phyloP scores from a whole-genome alignment of 768 basidiomycete species.

The Termitomyces titanicus region DNA sequence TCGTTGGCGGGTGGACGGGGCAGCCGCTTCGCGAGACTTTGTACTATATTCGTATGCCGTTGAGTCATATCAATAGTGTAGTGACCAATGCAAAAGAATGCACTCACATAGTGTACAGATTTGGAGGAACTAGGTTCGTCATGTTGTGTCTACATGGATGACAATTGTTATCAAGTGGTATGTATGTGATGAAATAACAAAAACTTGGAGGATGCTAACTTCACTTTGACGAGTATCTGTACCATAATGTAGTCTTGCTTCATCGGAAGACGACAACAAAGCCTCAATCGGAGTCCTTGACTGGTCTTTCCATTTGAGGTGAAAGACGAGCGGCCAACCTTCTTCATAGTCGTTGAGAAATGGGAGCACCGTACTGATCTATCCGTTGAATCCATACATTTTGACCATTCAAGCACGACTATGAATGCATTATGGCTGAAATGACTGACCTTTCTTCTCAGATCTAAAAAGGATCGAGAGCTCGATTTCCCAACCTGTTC shows the following conservation, averaged over 20 bases:
- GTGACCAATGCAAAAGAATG: neutral
- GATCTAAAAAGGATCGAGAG: neutral
- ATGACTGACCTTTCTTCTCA: neutral
- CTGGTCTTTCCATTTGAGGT: neutral
- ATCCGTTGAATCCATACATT: neutral
- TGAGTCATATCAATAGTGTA: neutral
- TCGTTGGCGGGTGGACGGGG: neutral
- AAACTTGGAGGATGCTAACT: neutral
- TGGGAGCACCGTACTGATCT: neutral
- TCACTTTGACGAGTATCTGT: neutral
- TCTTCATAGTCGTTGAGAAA: conserved; percentile 13
- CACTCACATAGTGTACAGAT: neutral
- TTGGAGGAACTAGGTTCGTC: neutral
- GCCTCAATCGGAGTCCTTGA: too few species aligned
- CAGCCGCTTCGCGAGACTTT: neutral
- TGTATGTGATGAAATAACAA: neutral
- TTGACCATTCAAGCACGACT: too few species aligned
- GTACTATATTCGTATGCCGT: neutral
- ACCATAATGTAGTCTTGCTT: neutral
- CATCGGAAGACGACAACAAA: neutral
- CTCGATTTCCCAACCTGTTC: neutral
- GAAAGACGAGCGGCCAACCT: conserved; percentile 22
- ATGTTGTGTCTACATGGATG: neutral
- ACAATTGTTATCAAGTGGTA: neutral
- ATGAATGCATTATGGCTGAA: too few species aligned